A percentile compares a stretch with the other conserved stretches of the same genome.
phyloP scores from a whole-genome alignment of 371 early-diverging fungal species.

The Smittium mucronatum region DNA sequence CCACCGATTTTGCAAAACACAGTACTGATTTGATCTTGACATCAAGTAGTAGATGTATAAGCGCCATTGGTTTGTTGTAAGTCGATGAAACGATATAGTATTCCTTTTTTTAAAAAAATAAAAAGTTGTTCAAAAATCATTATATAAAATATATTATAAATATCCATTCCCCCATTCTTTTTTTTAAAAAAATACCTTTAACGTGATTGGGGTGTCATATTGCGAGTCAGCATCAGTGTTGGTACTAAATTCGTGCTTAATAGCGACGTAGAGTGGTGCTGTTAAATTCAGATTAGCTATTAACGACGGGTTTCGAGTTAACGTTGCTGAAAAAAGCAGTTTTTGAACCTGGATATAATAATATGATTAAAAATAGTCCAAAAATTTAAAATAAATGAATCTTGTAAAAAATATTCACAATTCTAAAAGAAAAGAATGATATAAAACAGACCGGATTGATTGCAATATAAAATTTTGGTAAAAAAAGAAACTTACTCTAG shows the following conservation, averaged over 20 bases:
- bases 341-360: constrained; percentile 45
- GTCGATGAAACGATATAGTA: constrained; percentile 46
- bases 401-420: too few species aligned
- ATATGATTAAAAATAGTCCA: neutral
- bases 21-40: constrained; percentile 50
- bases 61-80: constrained; percentile 56
- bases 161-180: neutral
- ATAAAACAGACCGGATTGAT: too few species aligned
- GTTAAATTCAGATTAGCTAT: constrained; percentile 67
- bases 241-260: constrained; percentile 34
- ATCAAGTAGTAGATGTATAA: constrained; percentile 61
- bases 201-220: constrained; percentile 27
- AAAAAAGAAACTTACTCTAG: constrained; percentile 3
- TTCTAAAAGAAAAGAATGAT: too few species aligned
- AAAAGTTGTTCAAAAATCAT: neutral
- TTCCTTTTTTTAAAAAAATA: constrained; percentile 32
- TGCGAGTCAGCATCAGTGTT: constrained; percentile 21
- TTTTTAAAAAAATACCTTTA: constrained; percentile 1
- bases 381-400: neutral
- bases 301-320: constrained; percentile 85
- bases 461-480: neutral
- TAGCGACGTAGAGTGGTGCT: constrained; percentile 58
- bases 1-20: constrained; percentile 79
- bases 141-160: neutral
- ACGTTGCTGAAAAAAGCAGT: constrained; percentile 83